Evolutionary conservation across 352 stramenopile species (phyloP), one percentile per base, ranked within the genome.

Genomic region (Globisporangium okanoganense): DNA sequence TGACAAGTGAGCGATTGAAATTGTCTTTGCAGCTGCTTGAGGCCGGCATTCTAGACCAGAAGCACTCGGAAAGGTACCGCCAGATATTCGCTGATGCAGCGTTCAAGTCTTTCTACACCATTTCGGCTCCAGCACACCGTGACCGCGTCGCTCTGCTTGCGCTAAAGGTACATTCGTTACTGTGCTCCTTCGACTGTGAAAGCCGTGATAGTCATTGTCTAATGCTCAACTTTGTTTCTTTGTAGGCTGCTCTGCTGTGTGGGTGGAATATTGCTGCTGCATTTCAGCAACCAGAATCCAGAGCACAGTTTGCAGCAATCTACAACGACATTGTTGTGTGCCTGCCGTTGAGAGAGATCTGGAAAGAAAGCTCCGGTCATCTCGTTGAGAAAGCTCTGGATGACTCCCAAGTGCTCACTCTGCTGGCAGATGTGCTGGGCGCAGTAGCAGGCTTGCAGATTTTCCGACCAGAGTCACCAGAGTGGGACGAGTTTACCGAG

Each of bases 401-500:
- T 20, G 75, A 76, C 61, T 60, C 68, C 18, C 62, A 71, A 31
- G 69, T 66, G 22, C 60, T 87, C 7, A 67, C 49, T 2, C 43
- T 75, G 20, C 58, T 90, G 14, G 51, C 65, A 7, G 67, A 87
- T 40, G 53, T 79, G 20, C 49, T 90, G 2, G 62, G 51, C 10
- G 38, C 73, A 54, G 82, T 90, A 2, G 50, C 57, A 22, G 57
- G 54, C 31, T 70, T 68, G 12, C 82, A 76, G 31, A 38, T 78
- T 1, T 78, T 79, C 27, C 12, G 47, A 13, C 29, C 64, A 4
- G 67, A 61, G 9, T 86, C 80, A 1, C 41, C 36, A 2, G 66
- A 82, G 10, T 82, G 76, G 65, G 76, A 88, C 45, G 22, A 52
- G 16, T 88, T 92, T 62, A 71, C 72, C 13, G 67, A 82, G 55